Conservation (phyloP, 768 basidiomycete genomes). For the Lactarius trivialis region DNA sequence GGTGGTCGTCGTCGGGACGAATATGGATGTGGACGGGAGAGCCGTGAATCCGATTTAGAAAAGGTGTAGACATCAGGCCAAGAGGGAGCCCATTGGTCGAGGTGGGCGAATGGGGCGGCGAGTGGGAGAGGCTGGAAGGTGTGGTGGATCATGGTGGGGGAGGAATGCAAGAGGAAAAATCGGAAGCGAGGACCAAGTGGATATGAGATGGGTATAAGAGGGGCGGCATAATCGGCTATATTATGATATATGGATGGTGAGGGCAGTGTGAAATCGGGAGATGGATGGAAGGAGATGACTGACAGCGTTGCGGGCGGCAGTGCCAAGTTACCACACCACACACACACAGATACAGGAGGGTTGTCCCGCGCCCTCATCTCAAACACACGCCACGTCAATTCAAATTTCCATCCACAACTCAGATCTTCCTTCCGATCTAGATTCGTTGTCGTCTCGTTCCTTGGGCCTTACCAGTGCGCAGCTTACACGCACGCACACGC, state of each 20-base stretch:
- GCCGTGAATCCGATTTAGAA: slow-evolving; percentile 14
- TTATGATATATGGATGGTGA: slow-evolving; percentile 19
- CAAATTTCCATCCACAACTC: not conserved
- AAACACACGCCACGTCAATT: slow-evolving; percentile 14
- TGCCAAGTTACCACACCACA: not conserved
- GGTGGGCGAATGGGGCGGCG: slow-evolving; percentile 23
- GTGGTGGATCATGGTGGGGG: slow-evolving; percentile 25
- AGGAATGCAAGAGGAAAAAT: slow-evolving; percentile 4
- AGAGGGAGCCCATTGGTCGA: slow-evolving; percentile 20
- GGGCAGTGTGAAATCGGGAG: slow-evolving; percentile 21
- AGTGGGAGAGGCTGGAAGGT: slow-evolving; percentile 20
- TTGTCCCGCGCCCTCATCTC: not conserved
- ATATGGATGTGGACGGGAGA: slow-evolving; percentile 1
- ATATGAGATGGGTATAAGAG: slow-evolving; percentile 21
- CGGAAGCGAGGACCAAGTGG: slow-evolving; percentile 16
- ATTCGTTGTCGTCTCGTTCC: not conserved
- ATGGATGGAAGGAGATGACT: slow-evolving; percentile 19
- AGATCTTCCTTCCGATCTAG: not conserved
- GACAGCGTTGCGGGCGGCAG: slow-evolving; percentile 13
- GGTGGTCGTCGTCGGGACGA: slow-evolving; percentile 1
- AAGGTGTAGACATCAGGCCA: slow-evolving; percentile 7
- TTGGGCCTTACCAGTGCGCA: not conserved
- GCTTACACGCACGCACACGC: not conserved
- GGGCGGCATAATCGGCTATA: slow-evolving; percentile 20
- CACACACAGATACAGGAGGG: not conserved